Evolutionary conservation across 2,329 filamentous ascomycete species (phyloP).

Genomic region (Fusarium burgessii): DNA sequence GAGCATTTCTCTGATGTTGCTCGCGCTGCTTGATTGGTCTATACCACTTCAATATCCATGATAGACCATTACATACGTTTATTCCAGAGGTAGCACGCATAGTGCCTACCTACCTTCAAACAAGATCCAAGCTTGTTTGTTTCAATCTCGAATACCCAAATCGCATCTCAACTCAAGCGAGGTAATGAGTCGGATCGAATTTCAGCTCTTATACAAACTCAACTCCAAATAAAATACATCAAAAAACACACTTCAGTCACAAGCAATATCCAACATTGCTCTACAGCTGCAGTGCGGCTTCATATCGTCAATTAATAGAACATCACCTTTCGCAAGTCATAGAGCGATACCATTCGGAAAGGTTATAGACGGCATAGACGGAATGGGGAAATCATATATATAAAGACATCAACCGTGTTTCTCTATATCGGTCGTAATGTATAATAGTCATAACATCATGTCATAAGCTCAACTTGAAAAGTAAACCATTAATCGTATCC

Average conservation of each 20-base stretch:
- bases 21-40: conserved; percentile 18
- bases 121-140: background rate
- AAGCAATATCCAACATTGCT: background rate
- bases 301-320: background rate
- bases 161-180: background rate
- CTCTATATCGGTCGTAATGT: conserved; percentile 46
- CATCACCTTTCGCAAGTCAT: background rate
- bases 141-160: background rate
- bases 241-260: background rate
- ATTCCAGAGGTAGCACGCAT: no score
- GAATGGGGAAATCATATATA: background rate
- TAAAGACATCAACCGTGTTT: conserved; percentile 34
- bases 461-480: conserved; percentile 35
- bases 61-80: background rate
- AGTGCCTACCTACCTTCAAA: background rate
- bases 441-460: conserved; percentile 44
- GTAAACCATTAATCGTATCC: conserved; percentile 28
- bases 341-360: background rate
- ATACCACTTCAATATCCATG: background rate
- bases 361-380: background rate
- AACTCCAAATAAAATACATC: background rate
- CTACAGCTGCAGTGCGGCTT: background rate
- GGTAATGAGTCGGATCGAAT: background rate
- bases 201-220: background rate
- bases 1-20: conserved; percentile 23